A percentile compares a stretch with the other conserved stretches of the same genome.
Evolutionary conservation across 805 yeast genomes (phyloP).

Genomic region (Citeromyces nyonsensis): DNA sequence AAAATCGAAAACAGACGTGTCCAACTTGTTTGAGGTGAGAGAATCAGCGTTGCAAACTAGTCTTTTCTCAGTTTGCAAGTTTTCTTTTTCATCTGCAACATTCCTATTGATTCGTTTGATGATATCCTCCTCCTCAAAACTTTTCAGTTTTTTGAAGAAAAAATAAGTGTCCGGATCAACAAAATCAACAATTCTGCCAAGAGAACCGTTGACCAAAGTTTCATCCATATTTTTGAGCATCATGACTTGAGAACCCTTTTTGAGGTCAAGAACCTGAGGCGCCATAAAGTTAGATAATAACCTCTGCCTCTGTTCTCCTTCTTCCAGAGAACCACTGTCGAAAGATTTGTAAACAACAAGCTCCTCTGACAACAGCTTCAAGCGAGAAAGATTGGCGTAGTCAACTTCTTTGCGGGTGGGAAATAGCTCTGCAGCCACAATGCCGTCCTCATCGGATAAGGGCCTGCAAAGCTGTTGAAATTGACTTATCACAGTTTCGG

Average conservation of each 20-base stretch:
- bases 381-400: constrained; percentile 42
- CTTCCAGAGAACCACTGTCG: constrained; percentile 20
- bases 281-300: constrained; percentile 56
- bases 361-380: constrained; percentile 32
- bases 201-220: constrained; percentile 75
- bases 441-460: constrained; percentile 51
- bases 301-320: constrained; percentile 6
- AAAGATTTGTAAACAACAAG: constrained; percentile 24
- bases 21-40: constrained; percentile 12
- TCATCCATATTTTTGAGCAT: constrained; percentile 71
- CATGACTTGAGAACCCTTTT: constrained; percentile 91
- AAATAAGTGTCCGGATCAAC: constrained; percentile 32
- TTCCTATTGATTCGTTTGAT: constrained; percentile 5
- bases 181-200: constrained; percentile 62
- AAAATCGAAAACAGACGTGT: constrained; percentile 35
- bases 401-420: constrained; percentile 84
- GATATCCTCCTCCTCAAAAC: constrained; percentile 9
- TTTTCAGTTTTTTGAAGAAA: constrained; percentile 15
- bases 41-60: constrained; percentile 7
- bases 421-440: constrained; percentile 78
- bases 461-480: constrained; percentile 43
- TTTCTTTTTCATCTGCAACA: constrained; percentile 5
- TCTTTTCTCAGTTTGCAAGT: constrained; percentile 7
- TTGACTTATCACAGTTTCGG: constrained; percentile 25
- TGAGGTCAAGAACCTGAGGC: constrained; percentile 42